These are phyloP conservation scores for Zymoseptoria passerinii DNA, from an alignment of 2,329 filamentous ascomycete genomes.

Conservation along the genomic window DNA sequence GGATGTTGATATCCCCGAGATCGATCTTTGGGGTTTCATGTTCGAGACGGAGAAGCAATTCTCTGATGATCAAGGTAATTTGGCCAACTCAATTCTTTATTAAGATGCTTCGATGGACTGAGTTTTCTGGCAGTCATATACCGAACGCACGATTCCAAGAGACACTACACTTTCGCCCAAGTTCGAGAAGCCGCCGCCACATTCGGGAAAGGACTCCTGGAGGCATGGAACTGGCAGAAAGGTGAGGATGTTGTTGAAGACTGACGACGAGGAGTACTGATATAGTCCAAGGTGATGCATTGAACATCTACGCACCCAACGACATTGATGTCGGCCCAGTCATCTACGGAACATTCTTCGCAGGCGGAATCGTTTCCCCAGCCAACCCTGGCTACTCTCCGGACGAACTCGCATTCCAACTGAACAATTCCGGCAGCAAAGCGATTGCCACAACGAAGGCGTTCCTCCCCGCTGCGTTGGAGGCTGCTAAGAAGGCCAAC, in stretches of 20 bases:
- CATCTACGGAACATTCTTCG: conserved; percentile 61
- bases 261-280: background rate
- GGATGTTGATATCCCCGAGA: conserved; percentile 58
- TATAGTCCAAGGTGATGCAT: conserved; percentile 49
- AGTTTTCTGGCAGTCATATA: conserved; percentile 53
- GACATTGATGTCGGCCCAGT: conserved; percentile 67
- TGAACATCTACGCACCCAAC: conserved; percentile 78
- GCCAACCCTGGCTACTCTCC: conserved; percentile 82
- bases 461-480: conserved; percentile 54
- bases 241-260: conserved; percentile 33
- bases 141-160: conserved; percentile 60
- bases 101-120: background rate
- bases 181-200: conserved; percentile 56
- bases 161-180: conserved; percentile 62
- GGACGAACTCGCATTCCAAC: conserved; percentile 75
- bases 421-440: conserved; percentile 68
- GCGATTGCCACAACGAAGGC: conserved; percentile 64
- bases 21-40: conserved; percentile 71
- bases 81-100: background rate
- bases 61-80: conserved; percentile 62
- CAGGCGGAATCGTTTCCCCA: conserved; percentile 72
- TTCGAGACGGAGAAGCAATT: conserved; percentile 63
- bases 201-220: conserved; percentile 74
- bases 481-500: conserved; percentile 61
- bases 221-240: conserved; percentile 68